These are phyloP conservation scores for Monilinia laxa DNA, from an alignment of 2,329 filamentous ascomycete genomes.

Conservation along the genomic window DNA sequence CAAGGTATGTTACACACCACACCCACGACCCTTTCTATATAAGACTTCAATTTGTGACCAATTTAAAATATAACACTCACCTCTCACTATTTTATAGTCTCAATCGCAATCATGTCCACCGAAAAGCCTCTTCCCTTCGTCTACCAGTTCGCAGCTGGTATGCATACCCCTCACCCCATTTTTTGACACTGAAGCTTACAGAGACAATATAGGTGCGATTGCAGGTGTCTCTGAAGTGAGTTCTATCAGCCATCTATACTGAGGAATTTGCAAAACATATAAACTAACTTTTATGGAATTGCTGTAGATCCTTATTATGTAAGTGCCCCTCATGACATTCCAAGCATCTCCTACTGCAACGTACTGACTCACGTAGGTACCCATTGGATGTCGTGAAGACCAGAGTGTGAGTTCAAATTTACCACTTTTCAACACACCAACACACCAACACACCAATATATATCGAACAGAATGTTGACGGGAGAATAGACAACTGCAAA, in stretches of 20 bases:
- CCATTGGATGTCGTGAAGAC: slow-evolving; percentile 98
- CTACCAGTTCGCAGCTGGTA: slow-evolving; percentile 93
- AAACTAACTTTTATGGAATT: slow-evolving; percentile 33
- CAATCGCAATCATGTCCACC: slow-evolving; percentile 55
- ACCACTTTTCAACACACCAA: neutral
- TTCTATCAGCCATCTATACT: slow-evolving; percentile 27
- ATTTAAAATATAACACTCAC: neutral
- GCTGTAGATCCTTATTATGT: slow-evolving; percentile 82
- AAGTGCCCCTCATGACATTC: slow-evolving; percentile 41
- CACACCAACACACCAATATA: neutral
- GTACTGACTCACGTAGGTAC: slow-evolving; percentile 65
- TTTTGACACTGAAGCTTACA: slow-evolving; percentile 38
- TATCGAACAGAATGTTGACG: slow-evolving; percentile 24
- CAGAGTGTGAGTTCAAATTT: slow-evolving; percentile 69
- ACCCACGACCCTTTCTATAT: neutral
- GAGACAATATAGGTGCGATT: slow-evolving; percentile 66
- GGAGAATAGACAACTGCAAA: slow-evolving; percentile 74
- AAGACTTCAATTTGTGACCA: neutral
- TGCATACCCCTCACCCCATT: slow-evolving; percentile 37
- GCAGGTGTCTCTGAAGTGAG: slow-evolving; percentile 96
- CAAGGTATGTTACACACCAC: slow-evolving; percentile 8
- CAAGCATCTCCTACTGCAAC: slow-evolving; percentile 14
- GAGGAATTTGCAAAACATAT: neutral
- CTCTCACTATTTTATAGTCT: neutral
- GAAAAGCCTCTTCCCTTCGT: slow-evolving; percentile 82